phyloP scores from a whole-genome alignment of 192 early-diverging fungal species.

The Linderina pennispora region DNA sequence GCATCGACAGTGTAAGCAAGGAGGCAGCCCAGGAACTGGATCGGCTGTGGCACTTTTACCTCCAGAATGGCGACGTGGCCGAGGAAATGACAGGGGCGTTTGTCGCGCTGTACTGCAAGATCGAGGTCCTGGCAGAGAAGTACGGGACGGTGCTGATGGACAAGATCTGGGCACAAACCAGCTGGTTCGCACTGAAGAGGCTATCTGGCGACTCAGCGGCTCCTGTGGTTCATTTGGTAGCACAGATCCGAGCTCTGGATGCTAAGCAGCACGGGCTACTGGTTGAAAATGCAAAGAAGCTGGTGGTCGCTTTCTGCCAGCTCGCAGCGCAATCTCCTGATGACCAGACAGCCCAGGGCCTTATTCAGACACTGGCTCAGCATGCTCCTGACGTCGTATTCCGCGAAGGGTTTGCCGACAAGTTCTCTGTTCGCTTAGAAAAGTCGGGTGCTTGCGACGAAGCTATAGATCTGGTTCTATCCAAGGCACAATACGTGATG shows the following conservation, averaged over 20 bases:
- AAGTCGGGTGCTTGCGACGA: conserved; percentile 17
- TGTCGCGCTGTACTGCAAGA: conserved; percentile 26
- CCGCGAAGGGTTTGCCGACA: conserved; percentile 17
- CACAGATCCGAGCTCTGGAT: conserved; percentile 24
- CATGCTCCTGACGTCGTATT: conserved; percentile 32
- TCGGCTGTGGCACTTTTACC: conserved; percentile 43
- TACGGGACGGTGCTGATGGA: conserved; percentile 18
- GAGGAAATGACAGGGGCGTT: conserved; percentile 27
- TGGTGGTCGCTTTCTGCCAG: conserved; percentile 29
- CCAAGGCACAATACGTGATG: conserved; percentile 20
- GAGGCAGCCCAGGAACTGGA: conserved; percentile 32
- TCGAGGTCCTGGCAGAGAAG: conserved; percentile 17
- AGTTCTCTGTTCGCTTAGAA: conserved; percentile 22
- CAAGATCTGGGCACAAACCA: conserved; percentile 37
- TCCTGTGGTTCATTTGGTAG: conserved; percentile 20
- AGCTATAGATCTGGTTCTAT: conserved; percentile 22
- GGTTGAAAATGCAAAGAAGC: conserved; percentile 5
- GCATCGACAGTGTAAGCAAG: conserved; percentile 12
- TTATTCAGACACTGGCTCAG: conserved; percentile 26
- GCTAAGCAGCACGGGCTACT: conserved; percentile 1
- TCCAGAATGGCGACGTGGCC: conserved; percentile 22
- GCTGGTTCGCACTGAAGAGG: conserved; percentile 41
- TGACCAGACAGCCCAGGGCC: conserved; percentile 6
- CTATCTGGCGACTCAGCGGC: conserved; percentile 7
- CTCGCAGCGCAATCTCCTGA: conserved; percentile 27